Base-by-base conservation (phyloP, 2,329 filamentous ascomycete genomes). In the Akanthomyces lecanii region DNA sequence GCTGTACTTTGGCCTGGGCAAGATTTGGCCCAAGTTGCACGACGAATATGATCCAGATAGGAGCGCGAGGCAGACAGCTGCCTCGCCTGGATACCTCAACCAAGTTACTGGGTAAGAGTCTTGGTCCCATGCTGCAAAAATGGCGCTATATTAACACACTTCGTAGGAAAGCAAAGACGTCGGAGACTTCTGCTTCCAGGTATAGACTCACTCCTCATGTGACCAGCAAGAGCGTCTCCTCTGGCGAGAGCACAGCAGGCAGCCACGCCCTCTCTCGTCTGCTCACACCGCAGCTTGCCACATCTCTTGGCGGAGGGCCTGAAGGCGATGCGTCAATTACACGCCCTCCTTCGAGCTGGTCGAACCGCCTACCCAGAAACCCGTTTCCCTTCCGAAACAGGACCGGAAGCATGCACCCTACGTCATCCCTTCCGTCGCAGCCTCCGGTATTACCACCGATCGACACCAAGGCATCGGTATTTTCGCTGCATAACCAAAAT, bases 1-100 rank as follows among this genome's bases (percentile, higher is more conserved):
- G 6, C 68, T 82, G 6, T 65, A 64, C 8, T 3, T 80, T 30
- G 79, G 82, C 0, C 67, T 83, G 1, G 80, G 77, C 36, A 72
- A 65, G 30, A 18, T 80, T 21, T 83, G 81, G 64, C 78, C 81
- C 0, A 65, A 65, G 5, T 73, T 83, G 5, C 65, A 71, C 8
- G 64, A 76, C 12, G 76, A 77, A 66, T 78, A 78, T 59, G 72
- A 77, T 36, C 76, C 76, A 0, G 74, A 78, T 57, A 68, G 67
- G 18, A 65, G 56, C 3, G 65, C 57, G 14, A 42, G 51, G 45
- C 57, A 42, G 36, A 48, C 40, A 2, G 30, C 44, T 1, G 18
- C 36, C 10, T 61, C 57, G n/a, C 10, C 38, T 5, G 53, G 52
- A 10, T 30, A 44, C n/a, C 21, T 40, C 10, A 45, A 44, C 3